Base-by-base conservation (phyloP, 805 yeast species). In the Yamadazyma nakazawae region DNA sequence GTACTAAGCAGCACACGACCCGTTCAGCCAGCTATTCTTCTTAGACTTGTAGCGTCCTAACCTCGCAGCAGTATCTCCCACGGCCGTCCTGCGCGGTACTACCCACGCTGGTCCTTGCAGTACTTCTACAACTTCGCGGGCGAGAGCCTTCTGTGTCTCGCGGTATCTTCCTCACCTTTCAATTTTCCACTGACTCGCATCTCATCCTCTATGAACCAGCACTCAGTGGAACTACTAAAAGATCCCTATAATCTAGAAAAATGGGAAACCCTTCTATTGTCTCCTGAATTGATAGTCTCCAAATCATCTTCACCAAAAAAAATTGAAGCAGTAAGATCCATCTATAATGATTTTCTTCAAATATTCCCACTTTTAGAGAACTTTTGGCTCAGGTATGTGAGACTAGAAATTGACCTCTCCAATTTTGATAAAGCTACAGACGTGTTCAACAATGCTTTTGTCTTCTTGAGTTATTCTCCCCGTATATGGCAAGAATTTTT, bases 351-450 rank as follows among this genome's bases (percentile, higher is more conserved):
- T 19, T 46, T 52, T 28, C 42, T 52, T 3, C 35, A 35, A 18
- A 67, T 70, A 40, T 81, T 62, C 53, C 87, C 88, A 0, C 58
- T 64, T 5, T 60, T 75, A 26, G 79, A 75, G 50, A 77, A 76
- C 38, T 79, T 79, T 54, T 82, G 87, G 87, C 62, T 78, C n/a
- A 67, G 74, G 34, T 80, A 65, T 57, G 84, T 85, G 0, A 55
- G 61, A 3, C 64, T 74, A 70, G 75, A 74, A 52, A 76, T 70
- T 52, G 63, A 60, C 28, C 56, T 78, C 26, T 81, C 80, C 0
- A 55, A 68, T 41, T 67, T 78, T 0, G 62, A 61, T 0, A 46
- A 50, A 2, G 72, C 80, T 2, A 59, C 60, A 1, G 50, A 47
- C 1, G 59, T 79, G 1, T 80, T 66, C 51, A 50, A 62, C 26